Conservation (phyloP, 2,329 filamentous ascomycete genomes). For the Raffaelea albimanens region DNA sequence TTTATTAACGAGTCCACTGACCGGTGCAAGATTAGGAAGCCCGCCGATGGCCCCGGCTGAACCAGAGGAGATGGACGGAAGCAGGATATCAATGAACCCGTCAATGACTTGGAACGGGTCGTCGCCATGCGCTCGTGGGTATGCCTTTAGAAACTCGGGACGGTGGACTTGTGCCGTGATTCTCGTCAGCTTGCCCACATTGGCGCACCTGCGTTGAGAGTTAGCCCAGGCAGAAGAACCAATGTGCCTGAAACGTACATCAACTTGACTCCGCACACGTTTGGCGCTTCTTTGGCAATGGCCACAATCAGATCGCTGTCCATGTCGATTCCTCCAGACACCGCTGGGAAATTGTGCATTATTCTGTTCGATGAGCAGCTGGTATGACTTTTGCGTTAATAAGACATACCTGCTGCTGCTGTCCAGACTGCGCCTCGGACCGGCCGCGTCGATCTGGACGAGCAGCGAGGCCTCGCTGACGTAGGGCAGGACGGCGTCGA, state of each 20-base stretch:
- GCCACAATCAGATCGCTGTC: slow-evolving; percentile 15
- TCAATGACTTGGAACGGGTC: slow-evolving; percentile 14
- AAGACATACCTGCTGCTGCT: slow-evolving; percentile 5
- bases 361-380: too few species aligned
- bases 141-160: neutral
- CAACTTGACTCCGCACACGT: neutral
- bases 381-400: neutral
- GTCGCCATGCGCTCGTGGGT: slow-evolving; percentile 6
- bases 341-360: slow-evolving; percentile 17
- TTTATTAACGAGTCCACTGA: too few species aligned
- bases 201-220: slow-evolving; percentile 8
- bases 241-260: neutral
- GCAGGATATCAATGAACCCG: slow-evolving; percentile 19
- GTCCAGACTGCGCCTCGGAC: slow-evolving; percentile 9
- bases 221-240: too few species aligned
- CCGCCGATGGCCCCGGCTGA: slow-evolving; percentile 10
- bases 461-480: slow-evolving; percentile 15
- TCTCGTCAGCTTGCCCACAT: slow-evolving; percentile 14
- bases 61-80: slow-evolving; percentile 16
- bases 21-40: slow-evolving; percentile 9
- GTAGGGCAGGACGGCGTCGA: slow-evolving; percentile 19
- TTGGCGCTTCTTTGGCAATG: slow-evolving; percentile 13
- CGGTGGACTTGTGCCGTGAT: slow-evolving; percentile 12
- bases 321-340: slow-evolving; percentile 15
- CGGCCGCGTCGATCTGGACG: slow-evolving; percentile 11